Evolutionary conservation across 1,284 basidiomycete genomes (phyloP).

Genomic region (Acaromyces ingoldii): DNA sequence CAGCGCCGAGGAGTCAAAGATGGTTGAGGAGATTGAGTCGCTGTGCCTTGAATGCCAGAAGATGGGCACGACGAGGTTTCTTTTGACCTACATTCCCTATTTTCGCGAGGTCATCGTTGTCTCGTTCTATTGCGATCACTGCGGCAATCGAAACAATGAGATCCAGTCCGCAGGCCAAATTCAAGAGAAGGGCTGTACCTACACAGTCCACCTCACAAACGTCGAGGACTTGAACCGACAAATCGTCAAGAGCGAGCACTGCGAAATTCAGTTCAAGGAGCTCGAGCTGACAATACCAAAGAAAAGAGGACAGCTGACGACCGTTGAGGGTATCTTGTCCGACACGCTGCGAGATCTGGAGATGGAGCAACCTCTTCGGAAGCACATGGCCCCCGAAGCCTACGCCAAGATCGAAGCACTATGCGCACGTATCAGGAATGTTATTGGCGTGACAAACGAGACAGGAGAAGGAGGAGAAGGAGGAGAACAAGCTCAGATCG

Average conservation of each 20-base stretch:
- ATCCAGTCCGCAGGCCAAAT: slow-evolving; percentile 87
- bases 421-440: slow-evolving; percentile 64
- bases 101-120: slow-evolving; percentile 93
- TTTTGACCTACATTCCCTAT: slow-evolving; percentile 92
- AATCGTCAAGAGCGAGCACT: slow-evolving; percentile 81
- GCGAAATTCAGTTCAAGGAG: slow-evolving; percentile 79
- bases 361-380: slow-evolving; percentile 78
- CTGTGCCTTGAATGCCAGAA: slow-evolving; percentile 90
- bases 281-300: slow-evolving; percentile 81
- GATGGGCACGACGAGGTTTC: slow-evolving; percentile 84
- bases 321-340: slow-evolving; percentile 84
- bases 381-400: slow-evolving; percentile 71
- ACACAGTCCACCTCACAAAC: slow-evolving; percentile 74
- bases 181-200: slow-evolving; percentile 60
- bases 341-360: slow-evolving; percentile 79
- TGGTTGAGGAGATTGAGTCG: slow-evolving; percentile 64
- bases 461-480: slow-evolving; percentile 30
- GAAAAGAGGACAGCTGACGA: slow-evolving; percentile 84
- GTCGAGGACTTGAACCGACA: slow-evolving; percentile 79
- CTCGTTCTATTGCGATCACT: slow-evolving; percentile 92
- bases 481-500: slow-evolving; percentile 40
- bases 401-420: slow-evolving; percentile 75
- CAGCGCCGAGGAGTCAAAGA: slow-evolving; percentile 21
- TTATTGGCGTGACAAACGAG: slow-evolving; percentile 63
- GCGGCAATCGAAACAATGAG: slow-evolving; percentile 86